phyloP scores from a whole-genome alignment of 176 grass and related monocot species.

The Bonia amplexicaulis region DNA sequence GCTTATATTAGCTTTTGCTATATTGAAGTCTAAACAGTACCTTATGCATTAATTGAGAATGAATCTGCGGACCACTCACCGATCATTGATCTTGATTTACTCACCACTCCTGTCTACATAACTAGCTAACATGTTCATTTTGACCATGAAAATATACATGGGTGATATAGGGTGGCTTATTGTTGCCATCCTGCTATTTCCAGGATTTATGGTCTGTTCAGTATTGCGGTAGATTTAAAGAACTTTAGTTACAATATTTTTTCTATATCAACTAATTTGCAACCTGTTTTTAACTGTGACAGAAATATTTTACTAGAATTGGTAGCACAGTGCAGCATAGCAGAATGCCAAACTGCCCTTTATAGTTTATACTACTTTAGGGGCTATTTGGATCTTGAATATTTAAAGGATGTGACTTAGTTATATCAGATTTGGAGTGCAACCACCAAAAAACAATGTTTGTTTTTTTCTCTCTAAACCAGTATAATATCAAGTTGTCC shows the following conservation, averaged over 20 bases:
- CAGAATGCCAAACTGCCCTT: neutral
- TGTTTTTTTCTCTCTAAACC: neutral
- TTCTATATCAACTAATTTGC: neutral
- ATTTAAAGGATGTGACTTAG: neutral
- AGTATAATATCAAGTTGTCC: neutral
- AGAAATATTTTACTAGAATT: conserved; percentile 6
- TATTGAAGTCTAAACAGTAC: neutral
- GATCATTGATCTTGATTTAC: neutral
- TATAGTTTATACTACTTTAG: neutral
- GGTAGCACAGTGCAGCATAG: neutral
- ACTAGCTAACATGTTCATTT: neutral
- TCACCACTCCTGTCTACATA: neutral
- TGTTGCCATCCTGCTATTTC: neutral
- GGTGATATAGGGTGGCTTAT: neutral
- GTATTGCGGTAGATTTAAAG: neutral
- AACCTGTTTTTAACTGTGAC: neutral
- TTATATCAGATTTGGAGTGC: neutral
- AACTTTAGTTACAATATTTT: neutral
- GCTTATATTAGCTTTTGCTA: neutral
- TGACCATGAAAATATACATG: neutral
- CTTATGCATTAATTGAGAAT: neutral
- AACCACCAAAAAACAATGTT: neutral
- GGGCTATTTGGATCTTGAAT: neutral
- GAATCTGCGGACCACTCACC: neutral
- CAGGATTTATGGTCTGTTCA: neutral